A percentile compares a stretch with the other conserved stretches of the same genome.
These are phyloP conservation scores for Scorias spongiosa DNA, from an alignment of 2,329 filamentous ascomycete genomes.

Conservation along the genomic window DNA sequence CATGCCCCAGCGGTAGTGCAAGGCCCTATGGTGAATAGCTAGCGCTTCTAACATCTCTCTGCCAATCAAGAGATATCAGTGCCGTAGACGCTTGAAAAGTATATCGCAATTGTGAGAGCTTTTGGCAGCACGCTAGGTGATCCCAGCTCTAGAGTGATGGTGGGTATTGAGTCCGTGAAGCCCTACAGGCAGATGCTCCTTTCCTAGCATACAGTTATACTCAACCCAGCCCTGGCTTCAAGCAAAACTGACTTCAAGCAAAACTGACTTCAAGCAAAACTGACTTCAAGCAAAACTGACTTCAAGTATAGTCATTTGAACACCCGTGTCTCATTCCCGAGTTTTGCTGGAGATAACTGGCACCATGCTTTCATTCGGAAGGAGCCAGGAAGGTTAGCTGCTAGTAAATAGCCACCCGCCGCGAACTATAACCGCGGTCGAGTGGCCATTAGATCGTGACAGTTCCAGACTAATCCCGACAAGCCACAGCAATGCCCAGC, in stretches of 20 bases:
- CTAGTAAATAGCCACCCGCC: slow-evolving; percentile 13
- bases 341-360: slow-evolving; percentile 23
- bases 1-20: slow-evolving; percentile 5
- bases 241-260: slow-evolving; percentile 29
- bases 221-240: slow-evolving; percentile 33
- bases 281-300: slow-evolving; percentile 31
- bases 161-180: slow-evolving; percentile 44
- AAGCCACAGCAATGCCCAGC: slow-evolving; percentile 14
- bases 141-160: slow-evolving; percentile 34
- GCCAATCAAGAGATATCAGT: slow-evolving; percentile 7
- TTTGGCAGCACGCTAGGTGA: slow-evolving; percentile 28
- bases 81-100: slow-evolving; percentile 16
- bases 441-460: slow-evolving; percentile 11
- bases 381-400: slow-evolving; percentile 30
- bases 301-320: slow-evolving; percentile 26
- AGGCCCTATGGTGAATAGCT: slow-evolving; percentile 6
- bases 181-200: slow-evolving; percentile 37
- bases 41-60: slow-evolving; percentile 8
- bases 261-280: slow-evolving; percentile 30
- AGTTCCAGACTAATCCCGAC: slow-evolving; percentile 15
- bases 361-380: slow-evolving; percentile 25
- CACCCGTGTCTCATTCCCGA: slow-evolving; percentile 4
- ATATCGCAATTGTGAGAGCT: slow-evolving; percentile 30
- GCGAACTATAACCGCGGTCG: slow-evolving; percentile 13
- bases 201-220: slow-evolving; percentile 17